Base-by-base conservation (phyloP, 2,329 filamentous ascomycete genomes). In the Calonectria montana region DNA sequence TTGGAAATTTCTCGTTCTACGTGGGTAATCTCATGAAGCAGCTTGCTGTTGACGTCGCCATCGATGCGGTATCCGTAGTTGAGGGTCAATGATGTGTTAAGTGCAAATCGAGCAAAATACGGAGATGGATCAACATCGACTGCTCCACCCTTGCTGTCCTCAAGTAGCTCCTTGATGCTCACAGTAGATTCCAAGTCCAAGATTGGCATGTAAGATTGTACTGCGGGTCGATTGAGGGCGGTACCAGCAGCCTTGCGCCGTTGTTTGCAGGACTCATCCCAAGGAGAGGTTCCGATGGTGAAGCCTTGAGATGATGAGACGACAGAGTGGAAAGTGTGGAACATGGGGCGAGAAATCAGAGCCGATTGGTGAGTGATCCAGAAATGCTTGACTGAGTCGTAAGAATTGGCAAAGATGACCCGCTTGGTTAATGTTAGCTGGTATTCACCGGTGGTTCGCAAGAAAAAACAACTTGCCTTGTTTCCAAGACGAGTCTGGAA, bases 281-380 rank as follows among this genome's bases (percentile, higher is more conserved):
- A 97, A 0, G 94, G 94, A 0, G 93, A 95, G 0, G 94, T 95
- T 1, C 94, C 94, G 72, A 97, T 95, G 0, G 94, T 96, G 82
- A 95, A 94, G 7, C 94, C 94, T 76, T 95, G 92, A 0, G 92
- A 94, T 39, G 88, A 91, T 1, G 93, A 95, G 3, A 95, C 92
- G 4, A 96, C 92, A 6, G 89, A 93, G 82, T 96, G 94, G 82
- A 96, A 96, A 1, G 94, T 96, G 82, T 96, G 93, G 59, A 95
- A 90, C 27, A 88, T 94, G 0, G 94, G 94, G 2, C 94, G 90
- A 1, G 93, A 95, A 77, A 95, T 94, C 70, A 96, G 85, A 0
- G 94, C 88, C 0, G 93, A 94, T 78, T 95, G 94, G 77, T 96
- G 92, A 12, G 91, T 93, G 81, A 95, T 93, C 92, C 94, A 96